These are phyloP conservation scores for Scolecobasidium constrictum DNA, from an alignment of 2,329 filamentous ascomycete genomes.

Conservation along the genomic window DNA sequence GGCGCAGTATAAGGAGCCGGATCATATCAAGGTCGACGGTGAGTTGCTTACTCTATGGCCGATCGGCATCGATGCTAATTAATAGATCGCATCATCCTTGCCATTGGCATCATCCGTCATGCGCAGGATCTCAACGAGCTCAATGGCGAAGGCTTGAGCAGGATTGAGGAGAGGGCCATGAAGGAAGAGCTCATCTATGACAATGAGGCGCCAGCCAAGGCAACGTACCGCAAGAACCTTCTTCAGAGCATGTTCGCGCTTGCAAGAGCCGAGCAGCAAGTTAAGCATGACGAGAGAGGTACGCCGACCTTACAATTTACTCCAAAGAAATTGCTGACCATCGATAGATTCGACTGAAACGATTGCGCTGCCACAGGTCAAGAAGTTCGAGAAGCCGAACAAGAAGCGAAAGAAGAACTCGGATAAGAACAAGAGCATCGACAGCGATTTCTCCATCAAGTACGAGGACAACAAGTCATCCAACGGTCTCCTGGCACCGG, in stretches of 20 bases:
- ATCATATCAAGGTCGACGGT: constrained; percentile 61
- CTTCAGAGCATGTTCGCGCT: constrained; percentile 4
- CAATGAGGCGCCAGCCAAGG: constrained; percentile 3
- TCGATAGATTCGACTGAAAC: background rate
- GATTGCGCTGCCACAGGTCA: background rate
- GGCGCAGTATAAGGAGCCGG: constrained; percentile 61
- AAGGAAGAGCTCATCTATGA: constrained; percentile 2
- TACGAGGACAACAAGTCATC: background rate
- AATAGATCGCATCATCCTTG: constrained; percentile 5
- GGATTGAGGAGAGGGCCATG: constrained; percentile 1
- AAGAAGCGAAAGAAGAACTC: background rate
- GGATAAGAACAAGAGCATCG: background rate
- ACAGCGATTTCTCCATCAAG: background rate
- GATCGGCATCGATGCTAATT: background rate
- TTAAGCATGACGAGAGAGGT: constrained; percentile 1
- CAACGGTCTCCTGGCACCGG: background rate
- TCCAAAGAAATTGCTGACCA: background rate
- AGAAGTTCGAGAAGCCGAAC: constrained; percentile 1
- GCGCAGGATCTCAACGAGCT: background rate
- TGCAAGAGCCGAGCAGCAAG: constrained; percentile 2
- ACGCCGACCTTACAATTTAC: background rate
- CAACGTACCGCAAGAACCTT: constrained; percentile 1
- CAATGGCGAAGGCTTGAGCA: background rate
- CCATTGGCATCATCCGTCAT: constrained; percentile 5
- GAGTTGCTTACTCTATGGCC: constrained; percentile 15